Evolutionary conservation across 2,329 filamentous ascomycete genomes (phyloP).

Genomic region (Curvularia sp.): DNA sequence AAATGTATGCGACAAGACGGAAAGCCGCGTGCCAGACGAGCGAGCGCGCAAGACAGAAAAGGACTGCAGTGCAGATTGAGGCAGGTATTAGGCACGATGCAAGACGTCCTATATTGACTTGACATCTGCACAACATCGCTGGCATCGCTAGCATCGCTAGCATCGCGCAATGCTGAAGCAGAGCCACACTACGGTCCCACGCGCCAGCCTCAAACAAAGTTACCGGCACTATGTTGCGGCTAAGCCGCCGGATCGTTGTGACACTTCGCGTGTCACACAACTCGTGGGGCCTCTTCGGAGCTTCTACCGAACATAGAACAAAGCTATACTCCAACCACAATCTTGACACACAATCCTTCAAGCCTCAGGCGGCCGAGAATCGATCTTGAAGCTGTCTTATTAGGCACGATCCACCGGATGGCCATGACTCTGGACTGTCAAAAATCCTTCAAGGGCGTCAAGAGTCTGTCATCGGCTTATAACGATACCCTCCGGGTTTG

Average conservation of each 20-base stretch:
- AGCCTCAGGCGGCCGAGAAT: constrained; percentile 25
- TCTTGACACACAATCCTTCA: constrained; percentile 25
- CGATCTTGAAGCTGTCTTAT: constrained; percentile 28
- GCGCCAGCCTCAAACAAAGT: constrained; percentile 48
- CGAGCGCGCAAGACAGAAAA: constrained; percentile 23
- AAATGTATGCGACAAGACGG: constrained; percentile 29
- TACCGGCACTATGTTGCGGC: constrained; percentile 42
- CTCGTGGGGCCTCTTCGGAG: constrained; percentile 40
- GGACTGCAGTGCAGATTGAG: constrained; percentile 33
- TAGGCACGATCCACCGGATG: constrained; percentile 28
- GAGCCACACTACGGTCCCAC: constrained; percentile 41
- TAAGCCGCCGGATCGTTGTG: constrained; percentile 38
- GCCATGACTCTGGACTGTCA: constrained; percentile 24
- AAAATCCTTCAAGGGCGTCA: constrained; percentile 16
- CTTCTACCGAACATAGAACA: constrained; percentile 36
- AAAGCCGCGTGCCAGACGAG: constrained; percentile 29
- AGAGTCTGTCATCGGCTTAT: constrained; percentile 22
- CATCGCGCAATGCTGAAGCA: constrained; percentile 31
- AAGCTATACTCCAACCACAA: constrained; percentile 32
- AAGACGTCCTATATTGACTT: constrained; percentile 47
- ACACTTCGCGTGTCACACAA: constrained; percentile 44
- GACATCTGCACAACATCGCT: constrained; percentile 37
- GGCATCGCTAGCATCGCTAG: constrained; percentile 33
- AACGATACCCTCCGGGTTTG: constrained; percentile 20
- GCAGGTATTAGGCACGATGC: constrained; percentile 33